phyloP scores from a whole-genome alignment of 768 basidiomycete species.

The Boletus patriciae region DNA sequence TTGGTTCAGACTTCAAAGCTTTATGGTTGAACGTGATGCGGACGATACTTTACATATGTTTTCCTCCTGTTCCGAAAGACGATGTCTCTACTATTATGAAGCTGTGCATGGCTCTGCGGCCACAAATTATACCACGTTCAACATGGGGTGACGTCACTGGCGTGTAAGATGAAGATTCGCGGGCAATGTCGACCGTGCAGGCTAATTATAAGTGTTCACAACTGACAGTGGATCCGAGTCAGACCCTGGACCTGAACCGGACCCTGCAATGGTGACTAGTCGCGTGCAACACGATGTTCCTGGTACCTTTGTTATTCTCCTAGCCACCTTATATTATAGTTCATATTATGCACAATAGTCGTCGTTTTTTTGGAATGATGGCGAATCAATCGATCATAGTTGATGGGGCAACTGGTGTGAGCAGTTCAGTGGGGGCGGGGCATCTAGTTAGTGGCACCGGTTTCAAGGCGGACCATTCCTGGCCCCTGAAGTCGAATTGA shows the following conservation, averaged over 20 bases:
- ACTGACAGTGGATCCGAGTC: neutral
- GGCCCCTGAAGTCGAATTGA: neutral
- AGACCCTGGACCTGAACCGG: neutral
- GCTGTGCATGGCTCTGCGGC: neutral
- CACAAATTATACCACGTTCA: too few species aligned
- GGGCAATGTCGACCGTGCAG: slow-evolving; percentile 2
- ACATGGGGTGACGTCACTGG: neutral
- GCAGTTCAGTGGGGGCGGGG: neutral
- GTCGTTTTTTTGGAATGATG: neutral
- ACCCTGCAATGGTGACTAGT: too few species aligned
- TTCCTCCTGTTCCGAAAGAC: neutral
- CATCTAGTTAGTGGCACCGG: neutral
- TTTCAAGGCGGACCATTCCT: neutral
- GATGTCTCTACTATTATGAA: neutral
- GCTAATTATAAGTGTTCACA: too few species aligned
- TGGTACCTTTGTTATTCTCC: neutral
- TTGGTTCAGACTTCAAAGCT: neutral
- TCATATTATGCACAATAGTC: too few species aligned
- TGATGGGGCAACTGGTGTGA: neutral
- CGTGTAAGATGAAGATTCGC: neutral
- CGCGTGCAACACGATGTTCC: neutral
- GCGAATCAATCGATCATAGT: neutral
- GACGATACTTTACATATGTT: neutral
- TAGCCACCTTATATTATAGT: too few species aligned
- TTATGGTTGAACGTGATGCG: neutral